Conservation (phyloP, 345 rosid species). For the Chamaenerion angustifolium region DNA sequence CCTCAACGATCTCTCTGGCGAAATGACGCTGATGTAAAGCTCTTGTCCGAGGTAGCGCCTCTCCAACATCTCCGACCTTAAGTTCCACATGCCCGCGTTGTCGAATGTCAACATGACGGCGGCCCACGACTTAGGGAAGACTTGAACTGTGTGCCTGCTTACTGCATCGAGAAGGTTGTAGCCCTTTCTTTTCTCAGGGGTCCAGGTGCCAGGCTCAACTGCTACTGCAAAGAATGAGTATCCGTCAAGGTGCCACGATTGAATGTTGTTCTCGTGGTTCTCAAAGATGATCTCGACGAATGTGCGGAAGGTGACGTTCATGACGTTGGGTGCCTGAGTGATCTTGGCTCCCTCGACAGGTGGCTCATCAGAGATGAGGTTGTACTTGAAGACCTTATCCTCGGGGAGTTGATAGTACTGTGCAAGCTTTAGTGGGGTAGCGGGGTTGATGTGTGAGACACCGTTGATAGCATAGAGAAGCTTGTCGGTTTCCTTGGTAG, state of each 20-base stretch:
- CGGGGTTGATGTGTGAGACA: conserved; percentile 14
- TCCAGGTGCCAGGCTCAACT: conserved; percentile 24
- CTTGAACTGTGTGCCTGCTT: no score
- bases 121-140: no score
- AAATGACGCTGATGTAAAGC: no score
- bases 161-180: conserved; percentile 22
- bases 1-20: no score
- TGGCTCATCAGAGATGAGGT: conserved; percentile 10
- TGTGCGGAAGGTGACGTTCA: conserved; percentile 18
- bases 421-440: conserved; percentile 20
- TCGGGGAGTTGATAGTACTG: conserved; percentile 13
- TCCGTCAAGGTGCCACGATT: conserved; percentile 20
- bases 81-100: no score
- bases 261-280: conserved; percentile 19
- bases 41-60: no score
- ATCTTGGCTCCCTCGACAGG: neutral
- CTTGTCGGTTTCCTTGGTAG: conserved; percentile 13
- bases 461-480: conserved; percentile 22
- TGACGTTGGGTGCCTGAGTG: conserved; percentile 12
- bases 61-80: no score
- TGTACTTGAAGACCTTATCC: conserved; percentile 20
- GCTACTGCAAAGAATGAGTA: conserved; percentile 23
- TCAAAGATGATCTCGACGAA: conserved; percentile 20
- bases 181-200: conserved; percentile 18
- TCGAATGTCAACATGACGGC: no score